Conservation (phyloP, 169 alveolate species). For the Eimeria brunetti region DNA sequence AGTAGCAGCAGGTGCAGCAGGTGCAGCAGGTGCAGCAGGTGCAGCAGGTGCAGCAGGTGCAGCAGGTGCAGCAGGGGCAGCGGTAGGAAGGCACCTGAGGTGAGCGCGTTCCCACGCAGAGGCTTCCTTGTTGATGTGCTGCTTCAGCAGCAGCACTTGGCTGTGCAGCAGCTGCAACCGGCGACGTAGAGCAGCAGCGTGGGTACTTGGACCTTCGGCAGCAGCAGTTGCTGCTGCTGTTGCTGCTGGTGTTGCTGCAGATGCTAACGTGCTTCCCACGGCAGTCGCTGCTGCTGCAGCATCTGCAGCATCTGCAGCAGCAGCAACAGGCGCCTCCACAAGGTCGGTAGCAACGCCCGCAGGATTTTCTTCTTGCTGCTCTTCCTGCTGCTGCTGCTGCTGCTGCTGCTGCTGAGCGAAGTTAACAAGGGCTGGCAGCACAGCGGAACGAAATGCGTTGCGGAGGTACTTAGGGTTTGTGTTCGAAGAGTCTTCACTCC, state of each 20-base stretch:
- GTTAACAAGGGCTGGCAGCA: slow-evolving; percentile 66
- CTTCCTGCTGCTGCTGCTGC: slow-evolving; percentile 31
- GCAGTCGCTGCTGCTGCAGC: background rate
- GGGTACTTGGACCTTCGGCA: background rate
- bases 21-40: background rate
- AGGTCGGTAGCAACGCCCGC: background rate
- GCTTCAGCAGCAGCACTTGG: slow-evolving; percentile 50
- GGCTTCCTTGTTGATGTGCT: slow-evolving; percentile 47
- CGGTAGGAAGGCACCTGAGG: background rate
- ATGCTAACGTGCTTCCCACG: background rate
- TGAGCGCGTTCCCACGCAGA: slow-evolving; percentile 31
- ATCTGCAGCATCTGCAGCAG: background rate
- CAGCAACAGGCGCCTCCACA: background rate
- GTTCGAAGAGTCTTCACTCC: slow-evolving; percentile 71
- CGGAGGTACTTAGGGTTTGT: slow-evolving; percentile 34
- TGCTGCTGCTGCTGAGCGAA: slow-evolving; percentile 17
- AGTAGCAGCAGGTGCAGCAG: background rate
- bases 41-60: slow-evolving; percentile 1
- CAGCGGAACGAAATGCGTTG: slow-evolving; percentile 38
- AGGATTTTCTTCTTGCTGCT: background rate
- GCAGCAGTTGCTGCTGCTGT: background rate
- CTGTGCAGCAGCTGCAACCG: slow-evolving; percentile 37
- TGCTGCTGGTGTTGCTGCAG: slow-evolving; percentile 16
- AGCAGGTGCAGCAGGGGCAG: slow-evolving; percentile 20
- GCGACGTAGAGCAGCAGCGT: slow-evolving; percentile 56